Evolutionary conservation across 2,329 filamentous ascomycete species (phyloP).

Genomic region (Neodidymelliopsis sp.): DNA sequence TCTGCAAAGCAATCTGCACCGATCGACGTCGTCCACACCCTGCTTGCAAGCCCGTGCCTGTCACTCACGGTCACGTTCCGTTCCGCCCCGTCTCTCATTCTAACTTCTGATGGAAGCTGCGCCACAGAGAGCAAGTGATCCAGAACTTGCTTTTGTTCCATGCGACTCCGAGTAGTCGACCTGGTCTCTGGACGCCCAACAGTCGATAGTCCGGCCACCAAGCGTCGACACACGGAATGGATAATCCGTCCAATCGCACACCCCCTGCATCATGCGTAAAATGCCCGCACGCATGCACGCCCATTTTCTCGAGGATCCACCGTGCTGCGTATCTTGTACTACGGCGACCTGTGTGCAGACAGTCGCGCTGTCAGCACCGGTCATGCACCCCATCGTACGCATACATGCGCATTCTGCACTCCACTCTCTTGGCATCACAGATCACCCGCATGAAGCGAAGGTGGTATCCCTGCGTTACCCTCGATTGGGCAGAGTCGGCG

Average conservation of each 20-base stretch:
- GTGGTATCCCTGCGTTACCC: conserved; percentile 13
- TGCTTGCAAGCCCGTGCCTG: conserved; percentile 14
- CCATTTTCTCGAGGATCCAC: conserved; percentile 5
- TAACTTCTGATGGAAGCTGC: conserved; percentile 3
- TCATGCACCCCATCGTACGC: conserved; percentile 15
- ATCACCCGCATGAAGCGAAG: conserved; percentile 20
- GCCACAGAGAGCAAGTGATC: conserved; percentile 1
- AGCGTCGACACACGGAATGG: conserved; percentile 12
- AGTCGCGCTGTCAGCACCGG: conserved; percentile 2
- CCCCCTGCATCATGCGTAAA: conserved; percentile 10
- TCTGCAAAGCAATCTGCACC: conserved; percentile 17
- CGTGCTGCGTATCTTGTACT: conserved; percentile 9
- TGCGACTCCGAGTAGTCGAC: neutral
- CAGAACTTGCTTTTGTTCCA: conserved; percentile 1
- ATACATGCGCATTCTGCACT: conserved; percentile 20
- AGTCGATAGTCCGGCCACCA: neutral
- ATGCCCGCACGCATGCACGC: conserved; percentile 10
- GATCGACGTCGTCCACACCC: conserved; percentile 15
- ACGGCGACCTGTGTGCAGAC: conserved; percentile 11
- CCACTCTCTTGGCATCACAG: conserved; percentile 23
- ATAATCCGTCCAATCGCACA: conserved; percentile 12
- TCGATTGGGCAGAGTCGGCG: neutral
- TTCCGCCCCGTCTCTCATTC: conserved; percentile 17
- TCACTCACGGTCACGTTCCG: conserved; percentile 19
- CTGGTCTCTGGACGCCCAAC: neutral